phyloP scores from a whole-genome alignment of 164 flowering plant genomes.

The Chimonanthus salicifolius region DNA sequence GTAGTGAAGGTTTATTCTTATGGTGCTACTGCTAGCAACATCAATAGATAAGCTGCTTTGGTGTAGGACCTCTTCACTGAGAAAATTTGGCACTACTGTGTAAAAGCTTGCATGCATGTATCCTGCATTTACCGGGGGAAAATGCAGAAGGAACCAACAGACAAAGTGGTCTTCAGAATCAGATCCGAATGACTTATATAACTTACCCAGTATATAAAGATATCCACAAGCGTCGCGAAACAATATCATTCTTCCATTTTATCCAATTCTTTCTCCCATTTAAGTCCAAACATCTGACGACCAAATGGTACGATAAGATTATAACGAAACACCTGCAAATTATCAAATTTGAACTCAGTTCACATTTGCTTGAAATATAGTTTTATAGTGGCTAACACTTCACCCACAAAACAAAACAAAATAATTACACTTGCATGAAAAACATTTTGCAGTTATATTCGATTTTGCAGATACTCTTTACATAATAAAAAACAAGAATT shows the following conservation, averaged over 20 bases:
- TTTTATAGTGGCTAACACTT: not conserved
- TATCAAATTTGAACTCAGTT: not conserved
- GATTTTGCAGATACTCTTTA: not conserved
- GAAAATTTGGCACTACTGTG: no score
- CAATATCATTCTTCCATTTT: conserved; percentile 28
- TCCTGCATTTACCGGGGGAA: no score
- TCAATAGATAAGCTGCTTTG: not conserved
- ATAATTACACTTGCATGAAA: not conserved
- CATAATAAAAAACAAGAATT: not conserved
- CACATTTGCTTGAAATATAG: not conserved
- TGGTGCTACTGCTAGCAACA: not conserved
- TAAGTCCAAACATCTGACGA: conserved; percentile 81
- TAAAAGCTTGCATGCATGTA: no score
- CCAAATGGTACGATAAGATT: conserved; percentile 95
- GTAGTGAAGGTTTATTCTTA: not conserved
- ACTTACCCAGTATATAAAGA: no score
- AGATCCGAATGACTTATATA: no score
- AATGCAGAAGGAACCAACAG: no score
- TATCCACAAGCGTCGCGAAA: no score
- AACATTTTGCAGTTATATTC: not conserved
- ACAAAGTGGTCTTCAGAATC: no score
- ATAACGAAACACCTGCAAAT: conserved; percentile 73
- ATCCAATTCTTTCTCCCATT: conserved; percentile 86
- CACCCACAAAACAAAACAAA: not conserved
- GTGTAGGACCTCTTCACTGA: not conserved